A percentile compares a stretch with the other conserved stretches of the same genome.
Evolutionary conservation across 257 asterid species (phyloP).

Genomic region (Phtheirospermum japonicum): DNA sequence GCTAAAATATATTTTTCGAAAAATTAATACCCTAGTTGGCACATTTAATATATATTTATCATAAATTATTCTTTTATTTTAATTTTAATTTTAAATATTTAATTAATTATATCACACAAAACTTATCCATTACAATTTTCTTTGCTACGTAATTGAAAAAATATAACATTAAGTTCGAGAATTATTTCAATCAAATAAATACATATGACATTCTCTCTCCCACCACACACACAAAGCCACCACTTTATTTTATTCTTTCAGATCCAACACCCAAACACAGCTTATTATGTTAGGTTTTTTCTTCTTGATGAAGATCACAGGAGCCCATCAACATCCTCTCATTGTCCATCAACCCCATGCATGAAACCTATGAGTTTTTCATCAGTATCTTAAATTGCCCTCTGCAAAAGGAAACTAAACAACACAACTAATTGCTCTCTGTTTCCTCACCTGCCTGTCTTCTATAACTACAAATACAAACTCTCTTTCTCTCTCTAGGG

Average conservation of each 20-base stretch:
- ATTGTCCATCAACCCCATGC: conserved; percentile 48
- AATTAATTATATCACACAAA: no score
- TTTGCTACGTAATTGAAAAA: no score
- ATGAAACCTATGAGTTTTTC: conserved; percentile 63
- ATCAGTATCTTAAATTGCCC: conserved; percentile 35
- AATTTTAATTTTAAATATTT: no score
- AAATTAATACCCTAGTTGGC: no score
- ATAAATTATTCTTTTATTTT: no score
- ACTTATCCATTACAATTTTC: no score
- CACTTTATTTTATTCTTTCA: conserved; percentile 45
- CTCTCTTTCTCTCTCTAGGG: conserved; percentile 22
- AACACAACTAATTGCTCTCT: neutral
- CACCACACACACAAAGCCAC: no score
- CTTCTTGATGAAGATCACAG: conserved; percentile 75
- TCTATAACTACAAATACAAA: neutral
- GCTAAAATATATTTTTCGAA: no score
- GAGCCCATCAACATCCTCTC: conserved; percentile 47
- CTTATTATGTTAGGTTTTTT: conserved; percentile 19
- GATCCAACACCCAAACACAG: conserved; percentile 46
- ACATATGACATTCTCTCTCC: no score
- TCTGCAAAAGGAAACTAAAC: conserved; percentile 45
- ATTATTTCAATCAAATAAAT: no score
- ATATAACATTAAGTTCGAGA: no score
- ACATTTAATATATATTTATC: no score
- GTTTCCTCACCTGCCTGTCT: conserved; percentile 16